Evolutionary conservation across 192 early-diverging fungal genomes (phyloP).

Genomic region (Podila minutissima): DNA sequence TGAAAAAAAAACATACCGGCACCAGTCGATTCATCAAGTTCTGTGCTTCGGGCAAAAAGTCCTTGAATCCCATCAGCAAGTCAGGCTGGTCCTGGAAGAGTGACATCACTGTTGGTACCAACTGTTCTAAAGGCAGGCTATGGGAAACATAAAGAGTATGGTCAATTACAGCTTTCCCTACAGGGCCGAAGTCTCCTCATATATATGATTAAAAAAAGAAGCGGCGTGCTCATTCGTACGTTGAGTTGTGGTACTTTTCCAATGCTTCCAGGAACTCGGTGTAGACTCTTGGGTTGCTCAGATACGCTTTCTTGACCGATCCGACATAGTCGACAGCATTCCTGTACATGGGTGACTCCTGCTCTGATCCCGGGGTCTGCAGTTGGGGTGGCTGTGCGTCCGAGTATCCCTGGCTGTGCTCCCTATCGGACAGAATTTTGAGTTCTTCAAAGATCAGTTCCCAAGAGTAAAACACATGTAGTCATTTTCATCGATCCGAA

Average conservation of each 20-base stretch:
- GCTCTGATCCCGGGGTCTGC: constrained; percentile 3
- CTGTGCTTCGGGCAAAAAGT: constrained; percentile 45
- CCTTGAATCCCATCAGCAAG: constrained; percentile 45
- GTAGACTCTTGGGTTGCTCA: constrained; percentile 37
- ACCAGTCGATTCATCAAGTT: constrained; percentile 37
- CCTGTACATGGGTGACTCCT: constrained; percentile 32
- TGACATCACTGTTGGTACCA: constrained; percentile 42
- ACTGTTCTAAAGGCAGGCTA: constrained; percentile 35
- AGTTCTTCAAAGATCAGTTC: too few species aligned
- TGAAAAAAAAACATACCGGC: constrained; percentile 11
- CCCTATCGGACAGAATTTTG: background rate
- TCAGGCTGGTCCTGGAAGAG: constrained; percentile 52
- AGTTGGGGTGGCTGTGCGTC: background rate
- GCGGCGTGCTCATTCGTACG: background rate
- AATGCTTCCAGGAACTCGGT: constrained; percentile 31
- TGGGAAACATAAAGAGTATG: background rate
- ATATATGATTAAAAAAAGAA: background rate
- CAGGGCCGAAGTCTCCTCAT: background rate
- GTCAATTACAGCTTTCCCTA: background rate
- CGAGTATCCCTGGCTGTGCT: background rate
- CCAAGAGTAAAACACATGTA: too few species aligned
- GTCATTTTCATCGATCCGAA: too few species aligned
- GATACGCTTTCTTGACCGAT: constrained; percentile 45
- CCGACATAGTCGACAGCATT: constrained; percentile 43
- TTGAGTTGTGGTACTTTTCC: constrained; percentile 39